Conservation (phyloP, 1,284 basidiomycete genomes). For the Ganoderma boninense region DNA sequence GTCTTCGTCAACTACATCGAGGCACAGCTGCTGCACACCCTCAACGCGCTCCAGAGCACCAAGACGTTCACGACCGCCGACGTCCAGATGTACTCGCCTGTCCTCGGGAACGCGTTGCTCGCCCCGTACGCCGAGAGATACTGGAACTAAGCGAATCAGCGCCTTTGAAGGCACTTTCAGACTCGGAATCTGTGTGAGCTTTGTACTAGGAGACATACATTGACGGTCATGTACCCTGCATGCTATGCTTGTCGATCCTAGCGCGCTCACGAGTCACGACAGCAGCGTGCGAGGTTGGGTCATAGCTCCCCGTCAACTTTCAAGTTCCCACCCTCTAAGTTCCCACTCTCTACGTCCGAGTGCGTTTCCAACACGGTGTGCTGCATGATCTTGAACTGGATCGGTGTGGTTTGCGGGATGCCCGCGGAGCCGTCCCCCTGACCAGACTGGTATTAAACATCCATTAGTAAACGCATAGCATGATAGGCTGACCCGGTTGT, state of each 20-base stretch:
- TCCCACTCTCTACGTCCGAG: not conserved
- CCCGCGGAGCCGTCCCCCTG: too few species aligned
- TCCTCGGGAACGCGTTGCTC: slow-evolving; percentile 55
- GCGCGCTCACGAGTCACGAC: too few species aligned
- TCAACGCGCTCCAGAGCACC: slow-evolving; percentile 61
- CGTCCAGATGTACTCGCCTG: slow-evolving; percentile 58
- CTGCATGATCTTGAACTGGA: not conserved
- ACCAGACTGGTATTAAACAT: not conserved
- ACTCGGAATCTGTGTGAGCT: too few species aligned
- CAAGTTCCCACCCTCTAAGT: too few species aligned
- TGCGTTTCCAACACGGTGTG: not conserved
- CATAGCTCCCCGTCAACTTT: too few species aligned
- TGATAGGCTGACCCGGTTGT: not conserved
- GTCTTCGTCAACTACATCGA: slow-evolving; percentile 77
- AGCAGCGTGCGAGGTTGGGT: too few species aligned
- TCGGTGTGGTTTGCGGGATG: not conserved
- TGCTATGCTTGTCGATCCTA: too few species aligned
- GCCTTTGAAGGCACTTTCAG: too few species aligned
- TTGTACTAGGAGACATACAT: too few species aligned
- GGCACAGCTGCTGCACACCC: slow-evolving; percentile 55
- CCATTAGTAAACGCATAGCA: not conserved
- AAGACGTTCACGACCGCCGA: slow-evolving; percentile 61
- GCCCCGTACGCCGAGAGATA: too few species aligned
- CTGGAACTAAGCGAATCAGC: too few species aligned
- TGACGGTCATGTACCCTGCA: too few species aligned